Evolutionary conservation across 495 filamentous ascomycete genomes (phyloP), one percentile per base, ranked within the genome.

Genomic region (Aspergillus sclerotioniger): DNA sequence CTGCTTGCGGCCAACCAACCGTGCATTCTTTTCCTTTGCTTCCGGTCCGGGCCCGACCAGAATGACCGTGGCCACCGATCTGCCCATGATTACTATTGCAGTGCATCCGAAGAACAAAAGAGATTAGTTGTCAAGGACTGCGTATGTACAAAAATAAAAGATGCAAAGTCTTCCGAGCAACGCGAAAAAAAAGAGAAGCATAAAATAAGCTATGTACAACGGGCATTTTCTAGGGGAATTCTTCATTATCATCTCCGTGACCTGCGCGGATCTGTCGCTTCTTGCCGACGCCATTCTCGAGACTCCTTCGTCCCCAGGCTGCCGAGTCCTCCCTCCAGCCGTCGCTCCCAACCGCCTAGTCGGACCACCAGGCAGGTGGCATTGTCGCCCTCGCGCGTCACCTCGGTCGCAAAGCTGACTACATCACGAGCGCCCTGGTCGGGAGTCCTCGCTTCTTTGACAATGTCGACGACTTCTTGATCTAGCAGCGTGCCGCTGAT

Each of bases 271-370:
- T 94, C 90, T 56, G 82, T 74, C 20, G 94, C 94, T 70, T 97
- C 93, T 57, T 84, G 80, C 71, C 83, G 84, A 70, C 90, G 84
- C 82, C 87, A 93, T 63, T 93, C 90, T 59, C 94, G 82, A 62
- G 90, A 78, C 80, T 96, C 92, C 76, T 87, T 92, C 2, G 92
- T 96, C 9, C 92, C 90, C 76, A 96, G 61, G 66, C 90, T 91
- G 1, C 94, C 94, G 50, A 92, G 71, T 0, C 94, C 94, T 0
- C 95, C 95, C 69, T 96, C 90, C 48, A 80, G 83, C 64, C 94
- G 83, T 67, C 93, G 84, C 77, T 98, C 94, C 94, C 94, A 98
- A 0, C 95, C 94, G 8, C 94, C 94, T 8, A 98, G 77, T 52
- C 94, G 79, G 20, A 98, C 85, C 6, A 97, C 93, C 4, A 97